phyloP scores from a whole-genome alignment of 306 rosid genomes.

The Castanea crenata region DNA sequence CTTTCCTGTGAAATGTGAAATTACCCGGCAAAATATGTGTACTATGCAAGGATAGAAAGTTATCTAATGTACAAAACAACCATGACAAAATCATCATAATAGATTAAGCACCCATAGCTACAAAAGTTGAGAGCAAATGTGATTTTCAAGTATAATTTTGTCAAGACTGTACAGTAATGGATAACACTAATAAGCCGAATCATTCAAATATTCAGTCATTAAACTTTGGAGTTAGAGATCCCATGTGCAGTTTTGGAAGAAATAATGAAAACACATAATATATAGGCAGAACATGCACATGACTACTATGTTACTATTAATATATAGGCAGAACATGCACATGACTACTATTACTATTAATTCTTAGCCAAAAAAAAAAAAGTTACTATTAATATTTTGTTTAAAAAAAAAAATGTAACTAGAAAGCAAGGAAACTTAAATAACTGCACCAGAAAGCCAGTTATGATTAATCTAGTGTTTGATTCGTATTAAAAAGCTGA shows the following conservation, averaged over 20 bases:
- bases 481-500: too few relatives aligned
- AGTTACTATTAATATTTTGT: not conserved
- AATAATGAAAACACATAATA: not conserved
- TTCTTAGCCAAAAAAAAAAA: too few relatives aligned
- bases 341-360: too few relatives aligned
- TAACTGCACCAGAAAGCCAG: conserved; percentile 75
- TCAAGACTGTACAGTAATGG: not conserved
- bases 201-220: not conserved
- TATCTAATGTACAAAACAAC: not conserved
- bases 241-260: not conserved
- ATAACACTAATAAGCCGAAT: not conserved
- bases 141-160: not conserved
- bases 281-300: not conserved
- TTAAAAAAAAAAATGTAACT: not conserved
- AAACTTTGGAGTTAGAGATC: not conserved
- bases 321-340: not conserved
- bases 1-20: not conserved
- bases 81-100: not conserved
- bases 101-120: not conserved
- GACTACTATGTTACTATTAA: not conserved
- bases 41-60: not conserved
- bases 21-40: not conserved
- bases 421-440: conserved; percentile 10
- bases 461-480: too few relatives aligned
- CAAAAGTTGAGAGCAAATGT: not conserved